Conservation (phyloP, 2,329 filamentous ascomycete genomes). For the Colletotrichum gigasporum region DNA sequence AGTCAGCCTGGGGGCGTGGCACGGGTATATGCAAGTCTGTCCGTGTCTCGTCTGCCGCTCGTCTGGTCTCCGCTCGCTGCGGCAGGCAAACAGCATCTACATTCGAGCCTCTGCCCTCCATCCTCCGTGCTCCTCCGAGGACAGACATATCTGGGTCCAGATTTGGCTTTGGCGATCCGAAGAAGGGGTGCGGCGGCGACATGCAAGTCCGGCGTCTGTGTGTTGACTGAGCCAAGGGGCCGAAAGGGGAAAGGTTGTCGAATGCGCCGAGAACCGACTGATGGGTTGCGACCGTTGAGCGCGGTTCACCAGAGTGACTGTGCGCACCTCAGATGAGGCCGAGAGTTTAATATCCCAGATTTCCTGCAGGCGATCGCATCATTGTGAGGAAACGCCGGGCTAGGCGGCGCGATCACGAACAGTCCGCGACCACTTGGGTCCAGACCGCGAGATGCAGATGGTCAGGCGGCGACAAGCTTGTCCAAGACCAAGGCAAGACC, state of each 20-base stretch:
- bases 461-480: no score
- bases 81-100: no score
- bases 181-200: not conserved
- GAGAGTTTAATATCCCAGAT: not conserved
- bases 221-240: not conserved
- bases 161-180: not conserved
- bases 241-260: conserved; percentile 17
- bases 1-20: no score
- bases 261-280: conserved; percentile 13
- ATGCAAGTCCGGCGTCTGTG: not conserved
- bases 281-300: not conserved
- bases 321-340: conserved; percentile 3
- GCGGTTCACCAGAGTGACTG: conserved; percentile 5
- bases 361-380: not conserved
- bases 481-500: not conserved
- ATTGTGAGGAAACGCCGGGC: not conserved
- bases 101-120: no score
- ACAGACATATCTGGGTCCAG: no score
- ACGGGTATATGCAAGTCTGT: no score
- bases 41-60: no score
- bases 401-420: not conserved
- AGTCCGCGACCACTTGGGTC: not conserved
- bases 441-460: not conserved
- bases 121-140: no score
- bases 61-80: no score